Conservation (phyloP, 257 asterid genomes). For the Ligustrum vulgare region DNA sequence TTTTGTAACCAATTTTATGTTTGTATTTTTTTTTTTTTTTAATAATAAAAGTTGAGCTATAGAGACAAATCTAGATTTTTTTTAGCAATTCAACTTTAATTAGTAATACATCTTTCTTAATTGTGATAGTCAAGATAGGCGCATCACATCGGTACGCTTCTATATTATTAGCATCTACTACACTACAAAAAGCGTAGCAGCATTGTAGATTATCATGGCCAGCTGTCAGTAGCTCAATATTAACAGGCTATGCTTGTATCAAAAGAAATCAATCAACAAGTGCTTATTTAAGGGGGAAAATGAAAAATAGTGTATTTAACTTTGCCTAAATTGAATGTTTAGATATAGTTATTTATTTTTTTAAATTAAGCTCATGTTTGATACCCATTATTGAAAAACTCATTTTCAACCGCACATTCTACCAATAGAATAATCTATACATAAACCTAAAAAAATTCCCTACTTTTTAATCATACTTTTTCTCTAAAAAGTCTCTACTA, state of each 20-base stretch:
- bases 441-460: too few species aligned
- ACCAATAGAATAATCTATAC: too few species aligned
- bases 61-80: not conserved
- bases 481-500: too few species aligned
- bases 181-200: not conserved
- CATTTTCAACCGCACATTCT: too few species aligned
- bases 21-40: not conserved
- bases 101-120: constrained; percentile 3
- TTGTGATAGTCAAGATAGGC: not conserved
- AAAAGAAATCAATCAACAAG: not conserved
- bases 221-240: not conserved
- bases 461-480: too few species aligned
- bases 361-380: not conserved
- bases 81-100: not conserved
- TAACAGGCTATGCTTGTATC: not conserved
- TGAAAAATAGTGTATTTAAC: not conserved
- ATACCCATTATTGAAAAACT: too few species aligned
- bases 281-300: not conserved
- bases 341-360: not conserved
- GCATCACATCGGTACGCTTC: not conserved
- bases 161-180: not conserved
- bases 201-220: constrained; percentile 1
- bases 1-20: constrained; percentile 5
- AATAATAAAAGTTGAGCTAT: not conserved
- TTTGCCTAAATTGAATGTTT: not conserved